A percentile compares a stretch with the other conserved stretches of the same genome.
These are phyloP conservation scores for Hibiscus syriacus DNA, from an alignment of 345 rosid species.

Conservation along the genomic window DNA sequence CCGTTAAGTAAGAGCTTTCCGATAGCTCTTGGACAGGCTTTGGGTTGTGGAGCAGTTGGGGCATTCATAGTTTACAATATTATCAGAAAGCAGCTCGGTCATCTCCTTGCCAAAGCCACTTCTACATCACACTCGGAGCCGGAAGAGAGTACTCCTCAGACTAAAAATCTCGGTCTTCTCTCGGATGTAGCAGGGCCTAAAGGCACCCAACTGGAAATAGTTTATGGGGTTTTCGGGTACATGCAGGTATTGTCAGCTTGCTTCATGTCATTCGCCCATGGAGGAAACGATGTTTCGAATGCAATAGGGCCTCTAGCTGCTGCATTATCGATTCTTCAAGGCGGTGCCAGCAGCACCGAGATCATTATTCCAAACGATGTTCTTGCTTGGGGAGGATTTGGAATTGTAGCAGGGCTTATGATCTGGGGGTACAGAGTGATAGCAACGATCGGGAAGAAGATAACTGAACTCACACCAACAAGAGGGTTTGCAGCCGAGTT, in stretches of 20 bases:
- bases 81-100: slow-evolving; percentile 84
- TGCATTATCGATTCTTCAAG: slow-evolving; percentile 77
- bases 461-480: slow-evolving; percentile 87
- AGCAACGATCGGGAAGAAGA: slow-evolving; percentile 92
- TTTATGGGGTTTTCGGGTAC: slow-evolving; percentile 84
- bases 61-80: slow-evolving; percentile 58
- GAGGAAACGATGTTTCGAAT: slow-evolving; percentile 83
- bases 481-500: slow-evolving; percentile 94
- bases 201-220: slow-evolving; percentile 81
- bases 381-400: slow-evolving; percentile 97
- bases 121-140: slow-evolving; percentile 26
- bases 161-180: slow-evolving; percentile 59
- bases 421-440: slow-evolving; percentile 95
- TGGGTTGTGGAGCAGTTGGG: slow-evolving; percentile 73
- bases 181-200: slow-evolving; percentile 87
- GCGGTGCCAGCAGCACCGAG: slow-evolving; percentile 43
- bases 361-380: slow-evolving; percentile 75
- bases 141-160: slow-evolving; percentile 22
- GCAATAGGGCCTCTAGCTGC: slow-evolving; percentile 94
- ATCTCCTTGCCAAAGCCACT: slow-evolving; percentile 48
- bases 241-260: slow-evolving; percentile 95
- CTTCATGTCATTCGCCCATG: slow-evolving; percentile 97
- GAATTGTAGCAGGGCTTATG: slow-evolving; percentile 79
- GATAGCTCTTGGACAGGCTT: slow-evolving; percentile 57
- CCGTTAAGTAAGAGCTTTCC: slow-evolving; percentile 66